These are phyloP conservation scores for Tremellales sp. DNA, from an alignment of 1,284 basidiomycete species.

Conservation along the genomic window DNA sequence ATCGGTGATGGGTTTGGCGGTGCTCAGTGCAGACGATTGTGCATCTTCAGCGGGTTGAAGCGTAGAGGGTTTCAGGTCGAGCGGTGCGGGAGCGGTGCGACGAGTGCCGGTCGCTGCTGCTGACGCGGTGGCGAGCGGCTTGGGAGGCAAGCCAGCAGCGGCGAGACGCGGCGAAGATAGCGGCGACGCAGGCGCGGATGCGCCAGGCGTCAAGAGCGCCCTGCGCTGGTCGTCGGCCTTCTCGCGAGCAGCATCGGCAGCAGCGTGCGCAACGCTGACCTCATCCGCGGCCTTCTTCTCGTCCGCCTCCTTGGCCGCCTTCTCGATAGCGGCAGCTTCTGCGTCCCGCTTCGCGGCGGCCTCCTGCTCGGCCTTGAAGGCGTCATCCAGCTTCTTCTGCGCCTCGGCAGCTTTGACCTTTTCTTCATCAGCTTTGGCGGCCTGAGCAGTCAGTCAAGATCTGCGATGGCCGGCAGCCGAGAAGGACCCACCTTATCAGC, in stretches of 20 bases:
- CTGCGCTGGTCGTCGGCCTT: constrained; percentile 34
- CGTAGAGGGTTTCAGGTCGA: constrained; percentile 58
- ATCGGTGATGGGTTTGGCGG: constrained; percentile 77
- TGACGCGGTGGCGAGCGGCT: constrained; percentile 41
- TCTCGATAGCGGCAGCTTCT: constrained; percentile 13
- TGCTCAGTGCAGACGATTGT: constrained; percentile 59
- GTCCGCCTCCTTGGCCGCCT: constrained; percentile 34
- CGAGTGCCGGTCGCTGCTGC: too few relatives aligned
- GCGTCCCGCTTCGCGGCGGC: constrained; percentile 44
- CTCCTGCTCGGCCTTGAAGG: constrained; percentile 28
- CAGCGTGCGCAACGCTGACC: too few relatives aligned
- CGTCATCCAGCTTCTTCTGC: constrained; percentile 38
- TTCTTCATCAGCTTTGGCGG: constrained; percentile 38
- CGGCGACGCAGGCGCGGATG: constrained; percentile 28
- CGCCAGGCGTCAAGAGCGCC: constrained; percentile 22
- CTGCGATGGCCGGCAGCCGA: background rate
- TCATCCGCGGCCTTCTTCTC: constrained; percentile 49
- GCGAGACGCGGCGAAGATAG: constrained; percentile 41
- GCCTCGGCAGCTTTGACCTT: constrained; percentile 55
- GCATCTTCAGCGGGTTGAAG: constrained; percentile 23
- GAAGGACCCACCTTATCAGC: constrained; percentile 46
- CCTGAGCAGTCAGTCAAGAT: too few relatives aligned
- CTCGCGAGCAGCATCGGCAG: constrained; percentile 18
- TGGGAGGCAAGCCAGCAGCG: constrained; percentile 46
- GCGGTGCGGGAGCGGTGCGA: constrained; percentile 54